Conservation (phyloP, 2,329 filamentous ascomycete species). For the Sporothrix mexicana region DNA sequence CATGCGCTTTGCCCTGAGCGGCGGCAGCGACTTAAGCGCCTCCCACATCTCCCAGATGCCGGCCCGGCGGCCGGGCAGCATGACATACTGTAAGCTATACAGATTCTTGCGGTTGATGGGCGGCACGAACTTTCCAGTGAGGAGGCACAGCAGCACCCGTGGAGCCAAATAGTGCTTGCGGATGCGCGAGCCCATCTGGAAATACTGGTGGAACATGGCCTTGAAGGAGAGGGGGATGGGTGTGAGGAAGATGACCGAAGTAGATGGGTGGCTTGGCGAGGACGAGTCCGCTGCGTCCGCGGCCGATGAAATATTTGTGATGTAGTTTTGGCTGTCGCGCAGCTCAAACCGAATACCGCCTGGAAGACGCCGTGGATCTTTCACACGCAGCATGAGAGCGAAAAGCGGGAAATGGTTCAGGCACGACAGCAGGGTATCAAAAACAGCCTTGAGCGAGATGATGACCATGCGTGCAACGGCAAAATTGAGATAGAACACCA, state of each 20-base stretch:
- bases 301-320: neutral
- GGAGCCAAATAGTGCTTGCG: constrained; percentile 94
- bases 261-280: constrained; percentile 59
- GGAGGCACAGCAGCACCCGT: constrained; percentile 82
- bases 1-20: constrained; percentile 51
- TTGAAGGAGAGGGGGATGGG: constrained; percentile 87
- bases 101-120: constrained; percentile 93
- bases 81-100: constrained; percentile 97
- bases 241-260: constrained; percentile 87
- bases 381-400: constrained; percentile 92
- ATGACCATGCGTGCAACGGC: constrained; percentile 93
- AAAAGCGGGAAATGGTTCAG: constrained; percentile 98
- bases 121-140: constrained; percentile 90
- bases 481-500: constrained; percentile 97
- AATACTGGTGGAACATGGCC: constrained; percentile 98
- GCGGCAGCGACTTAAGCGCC: constrained; percentile 61
- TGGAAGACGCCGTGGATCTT: constrained; percentile 87
- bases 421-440: constrained; percentile 91
- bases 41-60: constrained; percentile 87
- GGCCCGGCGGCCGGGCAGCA: constrained; percentile 83
- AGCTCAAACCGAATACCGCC: constrained; percentile 94
- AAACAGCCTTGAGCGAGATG: constrained; percentile 85
- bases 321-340: constrained; percentile 67
- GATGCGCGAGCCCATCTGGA: constrained; percentile 89
- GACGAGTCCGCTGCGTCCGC: constrained; percentile 43